Conservation (phyloP, 2,329 filamentous ascomycete species). For the Colletotrichum siamense region DNA sequence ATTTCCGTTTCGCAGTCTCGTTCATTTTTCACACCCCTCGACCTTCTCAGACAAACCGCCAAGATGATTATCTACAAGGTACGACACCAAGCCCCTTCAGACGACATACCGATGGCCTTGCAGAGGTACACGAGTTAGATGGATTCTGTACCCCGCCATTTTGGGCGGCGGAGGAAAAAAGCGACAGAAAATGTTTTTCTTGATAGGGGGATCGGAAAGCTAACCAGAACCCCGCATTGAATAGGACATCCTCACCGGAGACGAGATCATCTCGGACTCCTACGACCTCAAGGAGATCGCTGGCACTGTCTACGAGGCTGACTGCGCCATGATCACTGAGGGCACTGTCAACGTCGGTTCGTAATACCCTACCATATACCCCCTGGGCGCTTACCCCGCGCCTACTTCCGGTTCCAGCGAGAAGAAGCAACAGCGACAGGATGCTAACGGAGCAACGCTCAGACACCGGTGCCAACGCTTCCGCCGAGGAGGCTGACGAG, state of each 20-base stretch:
- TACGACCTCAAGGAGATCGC: constrained; percentile 84
- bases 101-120: neutral
- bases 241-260: constrained; percentile 86
- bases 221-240: constrained; percentile 31
- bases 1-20: constrained; percentile 23
- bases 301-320: constrained; percentile 83
- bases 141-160: constrained; percentile 12
- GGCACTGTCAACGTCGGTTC: constrained; percentile 75
- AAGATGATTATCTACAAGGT: constrained; percentile 81
- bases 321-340: constrained; percentile 89
- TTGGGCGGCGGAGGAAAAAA: neutral
- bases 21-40: constrained; percentile 32
- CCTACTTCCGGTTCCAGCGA: neutral
- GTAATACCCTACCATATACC: constrained; percentile 35
- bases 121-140: neutral
- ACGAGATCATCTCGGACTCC: constrained; percentile 97
- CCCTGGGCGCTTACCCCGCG: constrained; percentile 1
- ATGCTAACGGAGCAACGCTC: neutral
- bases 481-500: constrained; percentile 87
- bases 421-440: neutral
- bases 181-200: neutral
- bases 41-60: constrained; percentile 43
- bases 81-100: constrained; percentile 27
- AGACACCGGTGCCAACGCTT: constrained; percentile 96
- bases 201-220: neutral